Conservation (phyloP, 2,329 filamentous ascomycete genomes). For the Sporothrix inflata region DNA sequence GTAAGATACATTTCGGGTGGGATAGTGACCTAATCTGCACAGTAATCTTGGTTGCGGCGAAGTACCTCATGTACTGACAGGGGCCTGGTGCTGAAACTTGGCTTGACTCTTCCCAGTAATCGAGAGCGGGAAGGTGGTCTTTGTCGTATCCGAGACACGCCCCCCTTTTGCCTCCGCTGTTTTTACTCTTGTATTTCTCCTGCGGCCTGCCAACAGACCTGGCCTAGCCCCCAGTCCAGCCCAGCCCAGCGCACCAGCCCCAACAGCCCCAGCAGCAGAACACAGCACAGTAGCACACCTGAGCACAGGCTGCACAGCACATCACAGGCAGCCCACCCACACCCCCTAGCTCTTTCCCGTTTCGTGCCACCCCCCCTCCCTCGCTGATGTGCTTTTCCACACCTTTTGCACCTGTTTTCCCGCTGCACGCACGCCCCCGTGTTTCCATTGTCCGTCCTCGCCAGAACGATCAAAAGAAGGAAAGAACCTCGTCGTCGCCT, state of each 20-base stretch:
- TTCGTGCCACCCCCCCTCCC: conserved; percentile 8
- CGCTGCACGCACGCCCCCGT: background rate
- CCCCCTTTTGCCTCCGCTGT: conserved; percentile 1
- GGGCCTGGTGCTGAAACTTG: conserved; percentile 33
- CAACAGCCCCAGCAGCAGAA: background rate
- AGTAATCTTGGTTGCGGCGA: background rate
- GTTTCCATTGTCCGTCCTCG: background rate
- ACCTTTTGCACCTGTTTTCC: background rate
- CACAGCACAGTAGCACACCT: conserved; percentile 24
- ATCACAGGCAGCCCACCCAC: background rate
- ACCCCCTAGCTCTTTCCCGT: background rate
- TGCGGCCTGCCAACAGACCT: background rate
- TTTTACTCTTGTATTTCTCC: background rate
- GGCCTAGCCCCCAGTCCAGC: background rate
- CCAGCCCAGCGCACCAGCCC: too few species aligned
- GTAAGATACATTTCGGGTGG: background rate
- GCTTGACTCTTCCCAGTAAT: conserved; percentile 31
- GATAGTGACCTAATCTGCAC: background rate
- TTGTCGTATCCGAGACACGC: conserved; percentile 35
- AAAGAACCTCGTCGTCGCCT: background rate
- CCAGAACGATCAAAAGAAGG: background rate
- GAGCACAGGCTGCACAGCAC: conserved; percentile 20
- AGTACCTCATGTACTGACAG: conserved; percentile 30
- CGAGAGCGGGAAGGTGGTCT: conserved; percentile 29
- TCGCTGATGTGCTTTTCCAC: background rate